Evolutionary conservation across 2,329 filamentous ascomycete genomes (phyloP).

Genomic region (Zalaria sp.): DNA sequence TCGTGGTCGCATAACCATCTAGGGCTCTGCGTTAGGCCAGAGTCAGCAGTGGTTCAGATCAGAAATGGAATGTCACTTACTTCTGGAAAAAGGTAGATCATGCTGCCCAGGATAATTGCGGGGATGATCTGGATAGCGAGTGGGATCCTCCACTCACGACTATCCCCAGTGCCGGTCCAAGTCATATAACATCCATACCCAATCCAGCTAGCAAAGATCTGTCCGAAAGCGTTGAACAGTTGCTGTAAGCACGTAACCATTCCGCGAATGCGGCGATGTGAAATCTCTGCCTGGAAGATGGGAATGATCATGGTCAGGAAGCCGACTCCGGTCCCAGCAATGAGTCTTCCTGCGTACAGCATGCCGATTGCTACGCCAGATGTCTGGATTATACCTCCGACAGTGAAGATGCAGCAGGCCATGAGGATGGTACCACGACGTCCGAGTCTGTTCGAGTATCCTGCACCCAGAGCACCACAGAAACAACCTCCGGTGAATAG

Average conservation of each 20-base stretch:
- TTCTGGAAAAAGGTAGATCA: slow-evolving; percentile 12
- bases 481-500: slow-evolving; percentile 12
- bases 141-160: slow-evolving; percentile 11
- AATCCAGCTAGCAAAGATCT: slow-evolving; percentile 12
- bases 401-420: slow-evolving; percentile 36
- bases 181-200: slow-evolving; percentile 12
- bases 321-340: slow-evolving; percentile 13
- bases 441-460: slow-evolving; percentile 58
- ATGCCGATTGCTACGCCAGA: slow-evolving; percentile 10
- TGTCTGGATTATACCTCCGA: slow-evolving; percentile 12
- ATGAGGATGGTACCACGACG: slow-evolving; percentile 53
- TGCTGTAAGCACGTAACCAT: slow-evolving; percentile 11
- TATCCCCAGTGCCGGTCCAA: slow-evolving; percentile 9
- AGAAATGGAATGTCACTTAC: background rate
- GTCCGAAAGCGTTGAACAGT: slow-evolving; percentile 11
- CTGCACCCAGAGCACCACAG: slow-evolving; percentile 24
- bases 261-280: slow-evolving; percentile 11
- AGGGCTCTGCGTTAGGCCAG: background rate
- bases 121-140: slow-evolving; percentile 10
- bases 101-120: slow-evolving; percentile 8
- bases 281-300: slow-evolving; percentile 69
- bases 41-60: background rate
- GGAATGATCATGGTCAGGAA: slow-evolving; percentile 55
- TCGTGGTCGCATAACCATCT: slow-evolving; percentile 12
- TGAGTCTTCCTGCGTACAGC: slow-evolving; percentile 10